Base-by-base conservation (phyloP, 2,329 filamentous ascomycete species). In the Xylariaceae sp. region DNA sequence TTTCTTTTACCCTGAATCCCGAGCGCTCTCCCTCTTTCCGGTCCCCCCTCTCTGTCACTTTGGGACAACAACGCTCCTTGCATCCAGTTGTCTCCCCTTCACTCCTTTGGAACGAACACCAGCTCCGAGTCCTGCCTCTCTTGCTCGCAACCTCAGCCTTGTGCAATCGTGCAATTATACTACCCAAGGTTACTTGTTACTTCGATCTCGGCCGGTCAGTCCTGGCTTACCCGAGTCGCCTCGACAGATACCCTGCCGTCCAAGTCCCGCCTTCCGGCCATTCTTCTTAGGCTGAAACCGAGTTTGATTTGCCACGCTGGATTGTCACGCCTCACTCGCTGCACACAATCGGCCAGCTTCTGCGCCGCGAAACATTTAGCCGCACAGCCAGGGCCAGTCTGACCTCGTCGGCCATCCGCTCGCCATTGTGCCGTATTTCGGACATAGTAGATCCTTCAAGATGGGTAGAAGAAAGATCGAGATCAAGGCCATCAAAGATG, bases 381-480 rank as follows among this genome's bases (percentile, higher is more conserved):
- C 42, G 40, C 45, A 34, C 18, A 18, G 32, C 34, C 18, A 28
- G 16, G 21, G 9, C 15, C 21, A 15, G 15, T 13, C 32, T n/a
- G 13, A 37, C 38, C n/a, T n/a, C n/a, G n/a, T n/a, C n/a, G n/a
- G n/a, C n/a, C n/a, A n/a, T n/a, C n/a, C n/a, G n/a, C n/a, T n/a
- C n/a, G n/a, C 37, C 9, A 15, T 24, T 23, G 28, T 29, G 17
- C 29, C 30, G 30, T 9, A 31, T 24, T 34, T 28, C 31, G 29
- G 36, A 26, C 34, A 31, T 34, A 36, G n/a, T 40, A 31, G 19
- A 38, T 40, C 31, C 43, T 40, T 52, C 64, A 68, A 61, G 38
- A 98, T 98, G 92, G 92, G 92, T 65, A 83, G 92, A 66, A 82
- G 92, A 76, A 98, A 98, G 80, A 98, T 98, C 63, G 92, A 97